phyloP scores from a whole-genome alignment of 129 eudicot genomes.

The Gnaphalium uliginosum region DNA sequence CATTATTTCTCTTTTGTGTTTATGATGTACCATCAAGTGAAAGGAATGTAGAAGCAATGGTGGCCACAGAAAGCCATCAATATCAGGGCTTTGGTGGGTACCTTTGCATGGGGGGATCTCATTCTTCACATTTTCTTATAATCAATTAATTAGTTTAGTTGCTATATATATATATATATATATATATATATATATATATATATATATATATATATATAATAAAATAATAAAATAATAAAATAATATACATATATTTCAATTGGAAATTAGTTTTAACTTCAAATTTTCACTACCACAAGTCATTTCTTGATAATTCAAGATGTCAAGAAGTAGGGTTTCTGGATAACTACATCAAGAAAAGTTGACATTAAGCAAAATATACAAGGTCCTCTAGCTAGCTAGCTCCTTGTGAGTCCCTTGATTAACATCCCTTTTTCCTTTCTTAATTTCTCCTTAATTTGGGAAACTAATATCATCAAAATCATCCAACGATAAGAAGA shows the following conservation, averaged over 20 bases:
- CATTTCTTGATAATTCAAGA: constrained; percentile 30
- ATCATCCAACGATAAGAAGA: constrained; percentile 87
- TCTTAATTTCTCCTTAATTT: constrained; percentile 32
- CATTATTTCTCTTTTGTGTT: constrained; percentile 22
- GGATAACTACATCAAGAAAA: constrained; percentile 29
- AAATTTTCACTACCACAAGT: constrained; percentile 26
- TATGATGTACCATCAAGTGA: constrained; percentile 28
- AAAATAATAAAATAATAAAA: no score
- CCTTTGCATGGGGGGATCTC: constrained; percentile 33
- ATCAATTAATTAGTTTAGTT: not conserved
- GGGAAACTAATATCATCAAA: constrained; percentile 79
- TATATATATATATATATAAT: not conserved
- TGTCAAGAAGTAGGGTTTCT: constrained; percentile 15
- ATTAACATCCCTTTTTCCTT: constrained; percentile 11
- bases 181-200: not conserved
- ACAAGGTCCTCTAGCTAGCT: constrained; percentile 22
- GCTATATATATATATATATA: not conserved
- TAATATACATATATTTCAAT: not conserved
- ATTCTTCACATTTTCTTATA: constrained; percentile 18
- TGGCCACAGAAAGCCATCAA: constrained; percentile 24
- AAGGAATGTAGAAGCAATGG: constrained; percentile 37
- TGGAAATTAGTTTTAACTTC: constrained; percentile 16
- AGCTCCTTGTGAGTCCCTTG: constrained; percentile 28
- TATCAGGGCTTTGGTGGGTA: constrained; percentile 10
- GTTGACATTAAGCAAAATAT: constrained; percentile 13